A percentile compares a stretch with the other conserved stretches of the same genome.
Evolutionary conservation across 805 yeast genomes (phyloP).

Genomic region (Nakazawaea pomicola): DNA sequence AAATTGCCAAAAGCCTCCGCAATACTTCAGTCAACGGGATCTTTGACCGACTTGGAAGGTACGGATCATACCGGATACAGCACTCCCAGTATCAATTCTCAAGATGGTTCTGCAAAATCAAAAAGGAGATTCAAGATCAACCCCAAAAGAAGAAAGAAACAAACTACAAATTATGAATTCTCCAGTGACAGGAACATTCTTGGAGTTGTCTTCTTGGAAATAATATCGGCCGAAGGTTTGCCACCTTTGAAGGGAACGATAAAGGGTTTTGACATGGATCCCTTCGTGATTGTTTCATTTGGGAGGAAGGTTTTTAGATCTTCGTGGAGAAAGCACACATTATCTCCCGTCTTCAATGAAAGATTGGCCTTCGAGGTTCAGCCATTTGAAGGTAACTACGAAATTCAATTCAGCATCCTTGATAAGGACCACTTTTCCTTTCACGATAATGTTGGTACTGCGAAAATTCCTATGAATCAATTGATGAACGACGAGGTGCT

Average conservation of each 20-base stretch:
- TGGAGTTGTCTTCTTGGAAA: constrained; percentile 78
- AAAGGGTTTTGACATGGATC: constrained; percentile 91
- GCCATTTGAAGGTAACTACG: constrained; percentile 58
- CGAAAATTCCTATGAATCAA: constrained; percentile 47
- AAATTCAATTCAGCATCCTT: constrained; percentile 65
- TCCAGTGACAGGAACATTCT: constrained; percentile 32
- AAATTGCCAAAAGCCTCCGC: not conserved
- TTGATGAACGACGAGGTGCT: constrained; percentile 13
- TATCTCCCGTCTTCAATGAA: constrained; percentile 81
- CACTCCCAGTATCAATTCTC: not conserved
- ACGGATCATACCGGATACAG: constrained; percentile 2
- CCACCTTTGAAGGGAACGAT: constrained; percentile 75
- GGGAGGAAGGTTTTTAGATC: constrained; percentile 87
- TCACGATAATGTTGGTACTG: constrained; percentile 77
- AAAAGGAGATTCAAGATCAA: constrained; percentile 30
- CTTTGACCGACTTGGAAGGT: constrained; percentile 7
- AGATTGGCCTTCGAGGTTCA: constrained; percentile 72
- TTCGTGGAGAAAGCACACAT: constrained; percentile 74
- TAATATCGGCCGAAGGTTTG: constrained; percentile 65
- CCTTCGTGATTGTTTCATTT: constrained; percentile 87
- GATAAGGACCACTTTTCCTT: constrained; percentile 82
- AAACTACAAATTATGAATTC: constrained; percentile 32
- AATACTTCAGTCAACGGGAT: not conserved
- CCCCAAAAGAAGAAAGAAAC: constrained; percentile 24
- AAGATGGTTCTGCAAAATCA: constrained; percentile 14